These are phyloP conservation scores for Jamesozyma rosinii DNA, from an alignment of 805 yeast genomes.

Conservation along the genomic window DNA sequence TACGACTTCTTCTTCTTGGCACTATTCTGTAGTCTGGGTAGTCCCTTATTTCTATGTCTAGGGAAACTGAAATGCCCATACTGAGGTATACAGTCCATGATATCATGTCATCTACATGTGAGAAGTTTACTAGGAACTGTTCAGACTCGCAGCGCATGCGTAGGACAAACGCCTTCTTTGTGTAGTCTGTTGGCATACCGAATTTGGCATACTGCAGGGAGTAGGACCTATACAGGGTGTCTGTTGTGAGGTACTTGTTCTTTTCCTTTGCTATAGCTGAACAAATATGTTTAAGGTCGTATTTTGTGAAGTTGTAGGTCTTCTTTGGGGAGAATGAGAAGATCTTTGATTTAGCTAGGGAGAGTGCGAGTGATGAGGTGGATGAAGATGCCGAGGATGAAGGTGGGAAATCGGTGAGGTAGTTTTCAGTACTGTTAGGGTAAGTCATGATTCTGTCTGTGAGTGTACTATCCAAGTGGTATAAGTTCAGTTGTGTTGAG, in stretches of 20 bases:
- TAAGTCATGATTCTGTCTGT: slow-evolving; percentile 26
- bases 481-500: slow-evolving; percentile 77
- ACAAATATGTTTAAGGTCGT: slow-evolving; percentile 22
- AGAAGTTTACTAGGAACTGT: slow-evolving; percentile 64
- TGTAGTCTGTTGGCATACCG: slow-evolving; percentile 82
- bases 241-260: slow-evolving; percentile 23
- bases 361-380: no score
- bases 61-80: slow-evolving; percentile 68
- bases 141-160: slow-evolving; percentile 75
- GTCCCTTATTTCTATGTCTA: slow-evolving; percentile 64
- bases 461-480: slow-evolving; percentile 34
- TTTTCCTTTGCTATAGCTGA: slow-evolving; percentile 14
- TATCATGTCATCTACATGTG: slow-evolving; percentile 55
- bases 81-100: slow-evolving; percentile 69
- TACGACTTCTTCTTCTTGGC: slow-evolving; percentile 36
- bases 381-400: background rate
- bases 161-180: slow-evolving; percentile 56
- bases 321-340: slow-evolving; percentile 11
- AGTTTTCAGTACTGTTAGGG: background rate
- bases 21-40: slow-evolving; percentile 72
- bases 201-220: slow-evolving; percentile 75
- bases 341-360: no score
- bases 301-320: slow-evolving; percentile 21
- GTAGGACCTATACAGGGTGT: slow-evolving; percentile 48
- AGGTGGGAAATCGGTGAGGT: slow-evolving; percentile 4